A percentile compares a stretch with the other conserved stretches of the same genome.
These are phyloP conservation scores for Polyplosphaeria fusca DNA, from an alignment of 495 filamentous ascomycete species.

Conservation along the genomic window DNA sequence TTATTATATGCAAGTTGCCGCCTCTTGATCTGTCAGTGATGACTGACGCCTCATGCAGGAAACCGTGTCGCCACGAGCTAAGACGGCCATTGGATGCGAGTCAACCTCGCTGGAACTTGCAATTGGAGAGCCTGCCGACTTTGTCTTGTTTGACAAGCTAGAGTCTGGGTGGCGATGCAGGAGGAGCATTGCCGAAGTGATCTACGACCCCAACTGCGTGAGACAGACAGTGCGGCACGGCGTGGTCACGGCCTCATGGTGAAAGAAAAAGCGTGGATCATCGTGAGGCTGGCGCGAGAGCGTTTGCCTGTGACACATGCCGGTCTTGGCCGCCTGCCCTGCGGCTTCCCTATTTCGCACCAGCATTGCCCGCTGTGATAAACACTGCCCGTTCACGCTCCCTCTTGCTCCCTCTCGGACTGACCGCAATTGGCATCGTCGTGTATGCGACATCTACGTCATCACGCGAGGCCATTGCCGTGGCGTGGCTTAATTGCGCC, in stretches of 20 bases:
- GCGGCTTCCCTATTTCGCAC: too few relatives aligned
- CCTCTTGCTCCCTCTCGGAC: too few relatives aligned
- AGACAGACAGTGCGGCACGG: constrained; percentile 30
- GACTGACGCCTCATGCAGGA: constrained; percentile 29
- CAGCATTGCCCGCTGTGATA: too few relatives aligned
- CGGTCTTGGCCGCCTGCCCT: too few relatives aligned
- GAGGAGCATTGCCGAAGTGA: constrained; percentile 37
- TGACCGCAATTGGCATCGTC: too few relatives aligned
- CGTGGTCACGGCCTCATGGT: constrained; percentile 17
- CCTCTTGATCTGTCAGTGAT: neutral
- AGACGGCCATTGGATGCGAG: constrained; percentile 45
- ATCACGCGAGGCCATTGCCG: too few relatives aligned
- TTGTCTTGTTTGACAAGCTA: constrained; percentile 35
- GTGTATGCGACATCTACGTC: too few relatives aligned
- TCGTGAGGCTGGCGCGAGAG: neutral
- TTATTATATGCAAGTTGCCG: constrained; percentile 53
- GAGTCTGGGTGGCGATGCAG: constrained; percentile 35
- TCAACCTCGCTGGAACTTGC: constrained; percentile 19
- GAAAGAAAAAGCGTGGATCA: neutral
- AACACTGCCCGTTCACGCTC: too few relatives aligned
- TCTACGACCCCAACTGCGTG: constrained; percentile 30
- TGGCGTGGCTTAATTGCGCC: too few relatives aligned
- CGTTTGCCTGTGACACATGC: neutral
- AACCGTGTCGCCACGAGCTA: constrained; percentile 59
- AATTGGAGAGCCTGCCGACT: constrained; percentile 36